Evolutionary conservation across 2,329 filamentous ascomycete species (phyloP).

Genomic region (Colletotrichum cuscutae): DNA sequence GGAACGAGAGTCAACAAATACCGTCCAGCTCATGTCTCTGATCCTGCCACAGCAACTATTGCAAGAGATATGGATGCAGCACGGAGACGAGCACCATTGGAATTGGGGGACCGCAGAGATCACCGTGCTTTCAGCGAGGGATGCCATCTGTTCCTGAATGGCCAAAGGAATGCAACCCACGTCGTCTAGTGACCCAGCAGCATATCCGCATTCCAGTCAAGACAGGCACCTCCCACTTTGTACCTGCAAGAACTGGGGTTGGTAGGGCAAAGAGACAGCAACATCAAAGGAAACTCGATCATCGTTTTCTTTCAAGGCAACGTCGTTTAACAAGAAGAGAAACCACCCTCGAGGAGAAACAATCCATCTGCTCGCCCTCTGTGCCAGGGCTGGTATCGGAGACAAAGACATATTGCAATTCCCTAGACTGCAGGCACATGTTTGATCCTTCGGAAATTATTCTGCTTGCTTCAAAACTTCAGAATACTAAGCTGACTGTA

Average conservation of each 20-base stretch:
- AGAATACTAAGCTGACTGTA: neutral
- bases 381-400: neutral
- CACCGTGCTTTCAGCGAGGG: constrained; percentile 33
- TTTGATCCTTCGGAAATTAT: neutral
- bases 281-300: constrained; percentile 13
- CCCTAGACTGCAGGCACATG: neutral
- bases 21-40: constrained; percentile 28
- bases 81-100: constrained; percentile 22
- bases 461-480: neutral
- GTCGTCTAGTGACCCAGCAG: constrained; percentile 33
- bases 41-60: constrained; percentile 33
- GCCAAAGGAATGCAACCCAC: constrained; percentile 31
- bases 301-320: constrained; percentile 16
- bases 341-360: constrained; percentile 1
- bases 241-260: constrained; percentile 17
- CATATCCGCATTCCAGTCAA: constrained; percentile 33
- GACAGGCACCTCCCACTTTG: constrained; percentile 1
- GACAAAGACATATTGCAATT: constrained; percentile 21
- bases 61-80: constrained; percentile 31
- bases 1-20: constrained; percentile 36
- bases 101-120: constrained; percentile 27
- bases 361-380: constrained; percentile 13
- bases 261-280: constrained; percentile 6
- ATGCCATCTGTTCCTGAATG: constrained; percentile 18
- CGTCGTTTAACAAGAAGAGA: constrained; percentile 15